Evolutionary conservation across 2,329 filamentous ascomycete genomes (phyloP), one percentile per base, ranked within the genome.

Genomic region (Lizonia empirigonia): DNA sequence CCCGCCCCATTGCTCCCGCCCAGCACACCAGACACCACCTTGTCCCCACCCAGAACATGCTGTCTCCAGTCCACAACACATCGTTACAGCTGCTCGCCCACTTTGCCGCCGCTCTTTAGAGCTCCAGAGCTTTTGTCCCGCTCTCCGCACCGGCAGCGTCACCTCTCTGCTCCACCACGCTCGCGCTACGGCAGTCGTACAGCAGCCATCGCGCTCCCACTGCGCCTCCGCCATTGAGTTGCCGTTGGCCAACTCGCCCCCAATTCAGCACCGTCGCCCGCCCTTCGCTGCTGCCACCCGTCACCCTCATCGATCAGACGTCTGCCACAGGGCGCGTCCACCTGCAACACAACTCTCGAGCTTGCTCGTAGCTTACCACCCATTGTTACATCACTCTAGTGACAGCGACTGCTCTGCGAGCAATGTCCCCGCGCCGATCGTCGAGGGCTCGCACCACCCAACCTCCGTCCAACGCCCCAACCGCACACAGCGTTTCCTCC

Each of bases 371-470:
- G 16, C 40, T 36, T 24, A 30, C 47, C 7, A 10, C 38, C 44
- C 49, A 9, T 36, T 26, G 15, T 19, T 33, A 16, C 27, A 40
- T 36, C 41, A 29, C 18, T n/a, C 22, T 30, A 15, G 23, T 32
- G 5, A 38, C 38, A 42, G 32, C 51, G 37, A 44, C 44, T 49
- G 52, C 55, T 30, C 8, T 39, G 29, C 46, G 44, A 50, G 60
- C 63, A 59, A 84, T 84, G 81, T 82, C 88, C 71, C 90, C 89
- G 73, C 88, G 93, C 77, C 90, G 93, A 74, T 96, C 92, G 70
- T 94, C 92, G 76, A 87, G 93, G 82, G 91, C 91, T 79, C 89
- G 90, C 77, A 85, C 83, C 72, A 85, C 85, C 65, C 89, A 92
- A 79, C 83, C 83, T 67, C 78, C 80, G 7, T 79, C 82, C 66